These are phyloP conservation scores for Trametes versicolor DNA, from an alignment of 1,284 basidiomycete species.

Conservation along the genomic window DNA sequence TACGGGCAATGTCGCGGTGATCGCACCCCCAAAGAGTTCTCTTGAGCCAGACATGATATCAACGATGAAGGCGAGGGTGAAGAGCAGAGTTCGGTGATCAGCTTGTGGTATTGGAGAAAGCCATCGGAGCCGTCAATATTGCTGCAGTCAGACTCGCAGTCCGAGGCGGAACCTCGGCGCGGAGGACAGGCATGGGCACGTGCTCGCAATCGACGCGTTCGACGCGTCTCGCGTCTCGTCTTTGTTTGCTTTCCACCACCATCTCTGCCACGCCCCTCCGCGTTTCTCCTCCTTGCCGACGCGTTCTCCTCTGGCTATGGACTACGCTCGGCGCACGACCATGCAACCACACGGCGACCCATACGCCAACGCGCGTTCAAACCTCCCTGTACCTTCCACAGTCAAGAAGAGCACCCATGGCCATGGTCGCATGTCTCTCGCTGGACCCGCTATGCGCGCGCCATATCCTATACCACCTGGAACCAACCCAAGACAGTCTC, in stretches of 20 bases:
- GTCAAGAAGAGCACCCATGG: conserved; percentile 65
- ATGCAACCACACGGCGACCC: conserved; percentile 64
- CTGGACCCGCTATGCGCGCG: conserved; percentile 69
- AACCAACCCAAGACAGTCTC: conserved; percentile 71
- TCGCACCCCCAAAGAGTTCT: conserved; percentile 84
- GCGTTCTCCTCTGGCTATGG: conserved; percentile 40
- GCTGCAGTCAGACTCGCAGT: background rate
- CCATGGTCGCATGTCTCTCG: conserved; percentile 72
- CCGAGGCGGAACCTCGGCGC: conserved; percentile 17
- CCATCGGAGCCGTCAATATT: conserved; percentile 10
- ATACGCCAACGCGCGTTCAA: conserved; percentile 56
- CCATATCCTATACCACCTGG: conserved; percentile 57
- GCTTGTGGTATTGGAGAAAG: background rate
- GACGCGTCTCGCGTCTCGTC: conserved; percentile 29
- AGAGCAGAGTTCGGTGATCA: background rate
- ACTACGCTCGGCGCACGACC: conserved; percentile 63
- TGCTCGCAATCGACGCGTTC: conserved; percentile 38
- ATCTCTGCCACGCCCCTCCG: conserved; percentile 10
- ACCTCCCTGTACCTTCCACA: conserved; percentile 63
- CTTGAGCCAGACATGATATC: conserved; percentile 37
- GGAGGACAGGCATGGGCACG: conserved; percentile 31
- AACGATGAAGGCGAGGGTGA: conserved; percentile 5
- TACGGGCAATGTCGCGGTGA: conserved; percentile 68
- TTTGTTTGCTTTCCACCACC: conserved; percentile 27
- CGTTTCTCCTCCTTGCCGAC: background rate